Conservation (phyloP, 495 filamentous ascomycete genomes). For the Aspergillus egyptiacus region DNA sequence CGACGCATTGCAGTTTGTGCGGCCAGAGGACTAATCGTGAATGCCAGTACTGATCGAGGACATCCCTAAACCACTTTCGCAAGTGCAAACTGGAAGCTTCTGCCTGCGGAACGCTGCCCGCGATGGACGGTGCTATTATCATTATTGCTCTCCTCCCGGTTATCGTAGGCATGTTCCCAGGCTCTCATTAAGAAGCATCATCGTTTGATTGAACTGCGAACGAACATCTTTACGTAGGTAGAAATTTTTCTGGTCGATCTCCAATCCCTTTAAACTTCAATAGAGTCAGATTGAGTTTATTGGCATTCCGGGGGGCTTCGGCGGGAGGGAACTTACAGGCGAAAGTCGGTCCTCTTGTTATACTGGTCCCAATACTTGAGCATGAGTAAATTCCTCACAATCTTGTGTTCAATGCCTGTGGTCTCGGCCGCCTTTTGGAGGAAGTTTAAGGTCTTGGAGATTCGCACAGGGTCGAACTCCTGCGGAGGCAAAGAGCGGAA, state of each 20-base stretch:
- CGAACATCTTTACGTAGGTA: slow-evolving; percentile 35
- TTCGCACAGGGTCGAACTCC: slow-evolving; percentile 52
- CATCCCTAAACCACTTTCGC: not conserved
- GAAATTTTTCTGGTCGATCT: slow-evolving; percentile 23
- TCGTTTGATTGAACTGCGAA: slow-evolving; percentile 58
- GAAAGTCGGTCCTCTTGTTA: slow-evolving; percentile 28
- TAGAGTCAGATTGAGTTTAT: slow-evolving; percentile 17
- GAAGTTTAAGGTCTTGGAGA: slow-evolving; percentile 73
- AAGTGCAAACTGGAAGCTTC: not conserved
- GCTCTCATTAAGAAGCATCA: slow-evolving; percentile 67
- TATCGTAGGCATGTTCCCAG: slow-evolving; percentile 63
- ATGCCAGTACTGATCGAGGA: too few species aligned
- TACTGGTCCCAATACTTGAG: slow-evolving; percentile 54
- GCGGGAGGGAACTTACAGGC: slow-evolving; percentile 28
- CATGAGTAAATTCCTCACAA: slow-evolving; percentile 68
- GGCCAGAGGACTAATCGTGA: too few species aligned
- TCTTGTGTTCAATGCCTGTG: slow-evolving; percentile 70
- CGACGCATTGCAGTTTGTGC: too few species aligned
- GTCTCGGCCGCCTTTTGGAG: slow-evolving; percentile 59
- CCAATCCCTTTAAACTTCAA: slow-evolving; percentile 29
- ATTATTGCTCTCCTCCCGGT: slow-evolving; percentile 11
- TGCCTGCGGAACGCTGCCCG: not conserved
- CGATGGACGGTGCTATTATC: not conserved
- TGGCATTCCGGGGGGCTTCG: not conserved
- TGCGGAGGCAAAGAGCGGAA: slow-evolving; percentile 56